phyloP scores from a whole-genome alignment of 495 filamentous ascomycete genomes.

The Immersiella caudata region DNA sequence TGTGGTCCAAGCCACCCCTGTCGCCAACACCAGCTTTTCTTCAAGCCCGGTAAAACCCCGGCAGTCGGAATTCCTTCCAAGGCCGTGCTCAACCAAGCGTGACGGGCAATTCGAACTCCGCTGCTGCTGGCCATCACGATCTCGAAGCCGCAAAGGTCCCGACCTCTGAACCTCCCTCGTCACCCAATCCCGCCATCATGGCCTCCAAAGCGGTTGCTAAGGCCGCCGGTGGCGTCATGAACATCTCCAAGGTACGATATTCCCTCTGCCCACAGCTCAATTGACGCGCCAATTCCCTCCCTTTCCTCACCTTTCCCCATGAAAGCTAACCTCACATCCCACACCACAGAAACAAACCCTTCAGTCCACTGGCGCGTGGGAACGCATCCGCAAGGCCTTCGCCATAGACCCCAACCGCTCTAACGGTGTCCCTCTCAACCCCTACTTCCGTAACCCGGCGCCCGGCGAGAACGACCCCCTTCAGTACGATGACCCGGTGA shows the following conservation, averaged over 20 bases:
- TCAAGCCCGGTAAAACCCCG: constrained; percentile 18
- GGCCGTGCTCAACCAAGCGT: constrained; percentile 3
- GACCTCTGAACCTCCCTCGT: constrained; percentile 4
- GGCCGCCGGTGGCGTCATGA: constrained; percentile 49
- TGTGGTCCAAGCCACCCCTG: constrained; percentile 10
- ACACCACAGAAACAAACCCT: constrained; percentile 89
- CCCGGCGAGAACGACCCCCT: constrained; percentile 78
- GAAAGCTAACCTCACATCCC: constrained; percentile 9
- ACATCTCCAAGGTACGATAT: constrained; percentile 48
- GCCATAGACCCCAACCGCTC: constrained; percentile 89
- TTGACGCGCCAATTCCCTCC: constrained; percentile 16
- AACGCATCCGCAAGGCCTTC: constrained; percentile 72
- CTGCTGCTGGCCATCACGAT: constrained; percentile 1
- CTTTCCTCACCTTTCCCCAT: constrained; percentile 8
- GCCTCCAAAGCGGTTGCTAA: constrained; percentile 58
- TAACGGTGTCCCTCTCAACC: constrained; percentile 88
- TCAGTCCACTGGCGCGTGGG: constrained; percentile 88
- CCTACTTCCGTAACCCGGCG: constrained; percentile 85
- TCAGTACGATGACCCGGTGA: constrained; percentile 86
- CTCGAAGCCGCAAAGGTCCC: constrained; percentile 2
- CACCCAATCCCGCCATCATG: constrained; percentile 44
- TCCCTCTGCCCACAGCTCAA: not conserved
- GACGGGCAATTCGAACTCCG: constrained; percentile 2
- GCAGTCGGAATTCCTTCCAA: not conserved
- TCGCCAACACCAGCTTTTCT: not conserved